Conservation (phyloP, 2,329 filamentous ascomycete species). For the Penicillium janthinellum region DNA sequence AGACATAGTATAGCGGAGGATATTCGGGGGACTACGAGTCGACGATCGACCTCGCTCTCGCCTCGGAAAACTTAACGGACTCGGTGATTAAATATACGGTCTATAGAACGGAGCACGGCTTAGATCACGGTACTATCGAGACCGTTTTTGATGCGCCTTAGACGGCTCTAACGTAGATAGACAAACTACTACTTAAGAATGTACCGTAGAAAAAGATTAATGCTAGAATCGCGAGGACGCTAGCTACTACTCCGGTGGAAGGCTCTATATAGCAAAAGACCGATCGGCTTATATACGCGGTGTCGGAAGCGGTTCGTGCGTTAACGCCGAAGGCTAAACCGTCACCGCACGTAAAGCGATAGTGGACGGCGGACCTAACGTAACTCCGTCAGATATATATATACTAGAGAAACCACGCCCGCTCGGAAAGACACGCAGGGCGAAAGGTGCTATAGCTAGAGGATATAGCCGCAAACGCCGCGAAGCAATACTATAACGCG, state of each 20-base stretch:
- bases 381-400: slow-evolving; percentile 8
- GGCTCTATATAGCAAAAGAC: too few species aligned
- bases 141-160: slow-evolving; percentile 30
- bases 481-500: slow-evolving; percentile 21
- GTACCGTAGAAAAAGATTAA: slow-evolving; percentile 21
- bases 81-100: slow-evolving; percentile 19
- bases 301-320: too few species aligned
- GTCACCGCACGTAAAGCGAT: too few species aligned
- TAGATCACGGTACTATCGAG: slow-evolving; percentile 35
- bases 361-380: too few species aligned
- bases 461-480: slow-evolving; percentile 18
- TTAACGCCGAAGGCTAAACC: too few species aligned
- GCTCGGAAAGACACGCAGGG: slow-evolving; percentile 12
- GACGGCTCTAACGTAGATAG: slow-evolving; percentile 9
- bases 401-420: slow-evolving; percentile 16
- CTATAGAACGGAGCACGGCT: slow-evolving; percentile 24
- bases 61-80: slow-evolving; percentile 19
- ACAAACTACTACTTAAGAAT: slow-evolving; percentile 25
- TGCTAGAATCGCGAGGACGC: too few species aligned
- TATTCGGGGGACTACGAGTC: slow-evolving; percentile 18
- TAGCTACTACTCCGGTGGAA: too few species aligned
- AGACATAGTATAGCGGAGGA: slow-evolving; percentile 35
- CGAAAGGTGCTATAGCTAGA: slow-evolving; percentile 29
- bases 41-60: not conserved
- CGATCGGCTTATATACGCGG: too few species aligned